Base-by-base conservation (phyloP, 441 rosid species). In the Eruca vesicaria region DNA sequence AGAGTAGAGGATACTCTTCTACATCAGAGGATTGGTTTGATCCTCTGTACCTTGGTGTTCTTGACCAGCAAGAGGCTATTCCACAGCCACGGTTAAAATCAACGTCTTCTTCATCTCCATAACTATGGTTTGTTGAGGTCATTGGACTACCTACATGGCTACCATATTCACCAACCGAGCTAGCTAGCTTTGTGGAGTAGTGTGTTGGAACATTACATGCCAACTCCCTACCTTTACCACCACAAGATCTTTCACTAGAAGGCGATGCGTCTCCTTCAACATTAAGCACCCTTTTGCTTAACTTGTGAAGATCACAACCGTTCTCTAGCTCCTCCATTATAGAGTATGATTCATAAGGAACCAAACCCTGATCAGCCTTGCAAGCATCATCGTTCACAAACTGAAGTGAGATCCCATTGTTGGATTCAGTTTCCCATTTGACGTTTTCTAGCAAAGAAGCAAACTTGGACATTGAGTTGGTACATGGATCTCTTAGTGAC, bases 381-480 rank as follows among this genome's bases (percentile, higher is more conserved):
- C 81, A 79, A 21, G 73, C 68, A 68, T 60, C 82, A 35, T 77
- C 82, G 67, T 78, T 70, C 31, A 71, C 48, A 26, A 89, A 85
- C 63, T 75, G 88, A 38, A 87, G 68, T 3, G 98, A 90, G 76
- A 91, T 86, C 77, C 88, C 98, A 78, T 86, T 86, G 62, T 73
- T 77, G 20, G 97, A 87, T 80, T 74, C 86, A 5, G 92, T 86
- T 82, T 95, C 99, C 97, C 98, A 92, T 74, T 92, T 87, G 77
- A 74, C 91, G 77, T 84, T 90, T 66, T 92, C 97, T 16, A 86
- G 81, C 72, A 92, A 81, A 75, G 92, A 69, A 82, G 97, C 85
- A 77, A 95, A 88, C 75, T 92, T 95, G 87, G 93, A 92, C 97
- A 92, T 86, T 5, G 98, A 89, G 80, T 84, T 95, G 14, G 99